Conservation (phyloP, 208 protist species). For the Vickermania spadyakhi region DNA sequence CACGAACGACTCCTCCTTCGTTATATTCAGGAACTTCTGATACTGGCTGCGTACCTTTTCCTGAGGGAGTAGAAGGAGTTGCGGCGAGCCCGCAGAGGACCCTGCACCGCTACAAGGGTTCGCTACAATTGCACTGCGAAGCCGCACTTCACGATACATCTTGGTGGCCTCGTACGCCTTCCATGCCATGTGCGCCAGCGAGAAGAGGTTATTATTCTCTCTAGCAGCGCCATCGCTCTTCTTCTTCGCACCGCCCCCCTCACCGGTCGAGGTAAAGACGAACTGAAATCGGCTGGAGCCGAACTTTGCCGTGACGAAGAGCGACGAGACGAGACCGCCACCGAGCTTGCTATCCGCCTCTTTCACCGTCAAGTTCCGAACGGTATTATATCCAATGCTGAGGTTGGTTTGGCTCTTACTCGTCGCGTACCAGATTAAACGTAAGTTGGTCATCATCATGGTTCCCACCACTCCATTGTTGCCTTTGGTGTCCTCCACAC, state of each 20-base stretch:
- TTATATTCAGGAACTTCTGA: constrained; percentile 87
- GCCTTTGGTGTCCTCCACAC: constrained; percentile 95
- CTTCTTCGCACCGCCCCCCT: background rate
- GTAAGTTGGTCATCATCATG: constrained; percentile 93
- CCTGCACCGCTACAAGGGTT: constrained; percentile 30
- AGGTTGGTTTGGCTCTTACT: constrained; percentile 63
- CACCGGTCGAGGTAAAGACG: constrained; percentile 86
- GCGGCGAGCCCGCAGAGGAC: too few relatives aligned
- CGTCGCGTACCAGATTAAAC: constrained; percentile 87
- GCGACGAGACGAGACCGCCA: constrained; percentile 67
- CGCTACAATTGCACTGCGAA: constrained; percentile 85
- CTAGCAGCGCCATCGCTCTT: background rate
- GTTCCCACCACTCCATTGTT: constrained; percentile 89
- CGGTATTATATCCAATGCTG: constrained; percentile 89
- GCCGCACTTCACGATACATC: constrained; percentile 92
- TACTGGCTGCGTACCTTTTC: constrained; percentile 87
- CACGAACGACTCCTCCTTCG: constrained; percentile 81
- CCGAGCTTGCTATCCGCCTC: constrained; percentile 61
- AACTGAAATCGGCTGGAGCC: constrained; percentile 88
- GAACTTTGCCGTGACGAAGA: constrained; percentile 87
- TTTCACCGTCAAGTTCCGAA: constrained; percentile 83
- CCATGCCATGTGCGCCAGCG: constrained; percentile 69
- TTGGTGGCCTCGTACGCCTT: constrained; percentile 91
- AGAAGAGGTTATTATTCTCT: constrained; percentile 47
- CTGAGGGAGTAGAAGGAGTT: constrained; percentile 73